Base-by-base conservation (phyloP, 257 asterid species). In the Jacaranda mimosifolia region DNA sequence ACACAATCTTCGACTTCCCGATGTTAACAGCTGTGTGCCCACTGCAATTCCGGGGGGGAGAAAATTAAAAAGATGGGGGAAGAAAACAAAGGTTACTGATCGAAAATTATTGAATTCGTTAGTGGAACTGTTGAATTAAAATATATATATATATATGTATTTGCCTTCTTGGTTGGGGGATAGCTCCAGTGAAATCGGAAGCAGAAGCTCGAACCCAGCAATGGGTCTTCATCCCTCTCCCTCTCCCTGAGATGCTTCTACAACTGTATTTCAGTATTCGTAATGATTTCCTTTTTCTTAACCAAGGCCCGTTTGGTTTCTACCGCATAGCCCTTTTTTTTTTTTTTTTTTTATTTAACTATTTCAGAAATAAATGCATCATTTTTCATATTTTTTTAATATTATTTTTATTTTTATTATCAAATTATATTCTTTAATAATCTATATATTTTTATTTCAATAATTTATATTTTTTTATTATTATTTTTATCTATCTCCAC, bases 1-100 rank as follows among this genome's bases (percentile, higher is more conserved):
- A 81, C 32, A 91, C 94, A 59, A 91, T 77, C 94, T 93, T 93
- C 69, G 99, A 93, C 76, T 89, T 91, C 63, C 99, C 97, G 70
- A 93, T 87, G 84, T 90, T 90, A 77, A 91, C 97, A 75, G 97
- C 97, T 7, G 97, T 90, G 74, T 91, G 98, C 10, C 97, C 97
- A 78, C 99, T 93, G 94, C 82, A 56, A 66, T 81, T 74, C 78
- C 19, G 56, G 7, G 38, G 43, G 18, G 3, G 7, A 3, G 21
- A 68, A 19, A 9, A 11, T 18, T 3, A 11, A 17, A 60, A 48
- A n/a, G n/a, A 55, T 55, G 11, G 9, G 8, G 10, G 52, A 46
- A 69, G 72, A 64, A 18, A 55, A 32, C 36, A 68, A 57, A 59
- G 9, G 51, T 35, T 3, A 59, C 19, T 74, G 72, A 81, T 67